Percentiles rank a stretch among this genome's conserved stretches.
Evolutionary conservation across 129 eudicot species (phyloP).

Genomic region (Artemisia argyi): DNA sequence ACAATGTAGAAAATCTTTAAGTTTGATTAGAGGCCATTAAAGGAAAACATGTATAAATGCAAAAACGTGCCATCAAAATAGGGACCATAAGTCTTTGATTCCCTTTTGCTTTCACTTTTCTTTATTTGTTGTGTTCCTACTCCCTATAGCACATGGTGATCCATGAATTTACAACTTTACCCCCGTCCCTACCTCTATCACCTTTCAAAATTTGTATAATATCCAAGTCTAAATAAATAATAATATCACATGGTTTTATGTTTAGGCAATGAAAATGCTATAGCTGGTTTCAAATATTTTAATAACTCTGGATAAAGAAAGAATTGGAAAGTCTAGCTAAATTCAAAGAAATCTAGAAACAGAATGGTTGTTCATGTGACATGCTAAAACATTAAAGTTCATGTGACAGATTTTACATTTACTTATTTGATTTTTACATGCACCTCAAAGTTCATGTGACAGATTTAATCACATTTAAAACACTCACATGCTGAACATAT

Average conservation of each 20-base stretch:
- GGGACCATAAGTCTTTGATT: conserved; percentile 40
- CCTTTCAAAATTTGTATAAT: not conserved
- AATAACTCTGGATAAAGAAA: no score
- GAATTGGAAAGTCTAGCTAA: no score
- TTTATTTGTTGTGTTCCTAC: conserved; percentile 13
- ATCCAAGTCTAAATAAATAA: not conserved
- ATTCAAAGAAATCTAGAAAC: no score
- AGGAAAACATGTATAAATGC: conserved; percentile 42
- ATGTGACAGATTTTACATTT: no score
- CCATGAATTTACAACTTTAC: conserved; percentile 22
- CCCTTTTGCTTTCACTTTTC: conserved; percentile 31
- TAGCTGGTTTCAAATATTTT: not conserved
- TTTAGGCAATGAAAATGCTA: no score
- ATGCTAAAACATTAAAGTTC: no score
- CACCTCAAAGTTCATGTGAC: no score
- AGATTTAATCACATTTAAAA: no score
- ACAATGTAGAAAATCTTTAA: not conserved
- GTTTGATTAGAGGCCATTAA: conserved; percentile 11
- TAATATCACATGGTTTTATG: not conserved
- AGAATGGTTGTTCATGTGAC: no score
- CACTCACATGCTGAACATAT: no score
- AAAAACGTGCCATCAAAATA: conserved; percentile 43
- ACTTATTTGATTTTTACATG: no score
- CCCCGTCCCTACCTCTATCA: not conserved
- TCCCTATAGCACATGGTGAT: conserved; percentile 19